Evolutionary conservation across 345 rosid genomes (phyloP), one percentile per base, ranked within the genome.

Genomic region (Citrus inodora): DNA sequence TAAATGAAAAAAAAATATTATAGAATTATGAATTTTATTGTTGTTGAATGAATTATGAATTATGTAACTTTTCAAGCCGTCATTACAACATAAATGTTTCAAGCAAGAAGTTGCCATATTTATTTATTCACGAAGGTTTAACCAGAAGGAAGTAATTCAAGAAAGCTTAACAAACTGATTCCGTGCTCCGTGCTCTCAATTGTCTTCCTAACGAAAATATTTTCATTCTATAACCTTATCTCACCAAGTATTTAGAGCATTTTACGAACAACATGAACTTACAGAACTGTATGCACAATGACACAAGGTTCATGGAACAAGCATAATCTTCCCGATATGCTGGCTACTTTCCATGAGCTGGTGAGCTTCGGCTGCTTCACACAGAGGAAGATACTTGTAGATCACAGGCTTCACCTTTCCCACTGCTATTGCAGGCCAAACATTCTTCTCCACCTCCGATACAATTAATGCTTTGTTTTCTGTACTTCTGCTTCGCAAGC

Each of bases 251-350:
- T 7, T 28, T 5, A 19, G 48, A 42, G 25, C 79, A 33, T 24
- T 9, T 67, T 6, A 9, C 33, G 3, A 65, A 2, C 55, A 56
- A 67, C 24, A 14, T 24, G 4, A 59, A n/a, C 28, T 56, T 19
- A 72, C 51, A 11, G 32, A 22, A 72, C 51, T 35, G 21, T 5
- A 35, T 14, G 4, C 51, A 35, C 27, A 72, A 51, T 35, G 51
- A 53, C 25, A 22, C 63, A 42, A 24, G 27, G 25, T 38, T 2
- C 80, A 93, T 8, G 91, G 79, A 65, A 86, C 73, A 48, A 93
- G 98, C 71, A 95, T 53, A 76, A 95, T 93, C 85, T 95, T 95
- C 55, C 99, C 97, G 21, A 89, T 82, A 71, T 95, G 99, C 66
- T 76, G 53, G 83, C 93, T 88, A 73, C 94, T 92, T 87, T 93